phyloP scores from a whole-genome alignment of 495 filamentous ascomycete genomes.

The Pseudoneurospora amorphoporcata region DNA sequence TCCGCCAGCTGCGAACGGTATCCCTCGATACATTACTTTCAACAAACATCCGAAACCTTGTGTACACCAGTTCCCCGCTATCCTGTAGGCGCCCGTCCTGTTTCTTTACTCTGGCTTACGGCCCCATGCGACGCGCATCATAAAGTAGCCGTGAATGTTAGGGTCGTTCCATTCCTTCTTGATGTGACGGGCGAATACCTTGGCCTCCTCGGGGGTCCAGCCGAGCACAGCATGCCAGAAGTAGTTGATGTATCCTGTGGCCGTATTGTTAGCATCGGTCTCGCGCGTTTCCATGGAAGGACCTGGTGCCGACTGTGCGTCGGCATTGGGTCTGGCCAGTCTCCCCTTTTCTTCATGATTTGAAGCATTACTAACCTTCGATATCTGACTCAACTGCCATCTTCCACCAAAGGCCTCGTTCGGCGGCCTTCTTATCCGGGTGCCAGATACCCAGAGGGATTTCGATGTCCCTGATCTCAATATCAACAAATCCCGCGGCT shows the following conservation, averaged over 20 bases:
- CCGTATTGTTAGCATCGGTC: neutral
- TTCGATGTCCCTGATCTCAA: conserved; percentile 7
- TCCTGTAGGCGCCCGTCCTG: neutral
- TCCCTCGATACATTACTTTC: no score
- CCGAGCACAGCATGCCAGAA: conserved; percentile 28
- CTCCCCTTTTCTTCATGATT: neutral
- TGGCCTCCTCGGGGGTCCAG: conserved; percentile 35
- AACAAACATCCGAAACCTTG: neutral
- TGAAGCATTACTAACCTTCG: conserved; percentile 17
- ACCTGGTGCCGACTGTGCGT: neutral
- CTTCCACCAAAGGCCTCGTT: conserved; percentile 24
- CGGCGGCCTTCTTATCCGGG: conserved; percentile 34
- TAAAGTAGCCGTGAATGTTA: neutral
- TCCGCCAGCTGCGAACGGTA: no score
- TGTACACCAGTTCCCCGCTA: neutral
- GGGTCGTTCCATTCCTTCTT: neutral
- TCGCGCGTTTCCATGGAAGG: neutral
- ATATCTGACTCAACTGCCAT: conserved; percentile 27
- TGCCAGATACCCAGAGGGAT: neutral
- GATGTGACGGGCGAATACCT: conserved; percentile 13
- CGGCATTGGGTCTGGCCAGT: neutral
- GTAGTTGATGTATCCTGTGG: conserved; percentile 21
- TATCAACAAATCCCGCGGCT: neutral
- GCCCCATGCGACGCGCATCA: neutral
- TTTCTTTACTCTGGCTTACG: neutral